phyloP scores from a whole-genome alignment of 2,329 filamentous ascomycete species.

The Stenocarpella maydis region DNA sequence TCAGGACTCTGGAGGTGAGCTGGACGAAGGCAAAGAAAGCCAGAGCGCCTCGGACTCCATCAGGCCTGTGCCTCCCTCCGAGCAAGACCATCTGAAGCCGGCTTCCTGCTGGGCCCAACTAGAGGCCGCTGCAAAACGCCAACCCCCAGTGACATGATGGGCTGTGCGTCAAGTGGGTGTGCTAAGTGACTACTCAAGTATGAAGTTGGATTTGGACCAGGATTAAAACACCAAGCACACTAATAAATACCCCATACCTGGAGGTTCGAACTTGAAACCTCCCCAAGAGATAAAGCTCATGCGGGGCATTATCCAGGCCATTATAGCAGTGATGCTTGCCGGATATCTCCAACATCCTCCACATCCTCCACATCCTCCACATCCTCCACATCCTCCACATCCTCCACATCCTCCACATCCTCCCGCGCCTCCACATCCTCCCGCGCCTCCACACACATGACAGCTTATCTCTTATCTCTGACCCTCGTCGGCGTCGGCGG shows the following conservation, averaged over 20 bases:
- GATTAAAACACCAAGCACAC: no score
- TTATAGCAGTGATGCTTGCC: background rate
- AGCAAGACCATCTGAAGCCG: background rate
- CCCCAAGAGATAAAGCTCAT: slow-evolving; percentile 10
- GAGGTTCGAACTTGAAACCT: no score
- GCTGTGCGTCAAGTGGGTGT: no score
- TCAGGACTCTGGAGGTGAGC: no score
- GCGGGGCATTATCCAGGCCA: background rate
- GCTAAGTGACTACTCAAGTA: no score
- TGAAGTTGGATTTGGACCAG: no score
- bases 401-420: background rate
- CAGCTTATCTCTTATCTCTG: background rate
- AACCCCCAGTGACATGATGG: no score
- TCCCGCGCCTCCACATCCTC: background rate
- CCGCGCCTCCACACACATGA: background rate
- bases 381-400: background rate
- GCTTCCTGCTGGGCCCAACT: no score
- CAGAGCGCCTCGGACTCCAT: background rate
- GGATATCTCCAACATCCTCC: background rate
- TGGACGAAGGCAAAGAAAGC: background rate
- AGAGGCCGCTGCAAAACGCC: background rate
- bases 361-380: background rate
- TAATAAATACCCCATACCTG: no score
- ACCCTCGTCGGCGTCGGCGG: background rate
- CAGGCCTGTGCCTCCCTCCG: background rate